phyloP scores from a whole-genome alignment of 2,329 filamentous ascomycete genomes.

The Elsinoe necatrix region DNA sequence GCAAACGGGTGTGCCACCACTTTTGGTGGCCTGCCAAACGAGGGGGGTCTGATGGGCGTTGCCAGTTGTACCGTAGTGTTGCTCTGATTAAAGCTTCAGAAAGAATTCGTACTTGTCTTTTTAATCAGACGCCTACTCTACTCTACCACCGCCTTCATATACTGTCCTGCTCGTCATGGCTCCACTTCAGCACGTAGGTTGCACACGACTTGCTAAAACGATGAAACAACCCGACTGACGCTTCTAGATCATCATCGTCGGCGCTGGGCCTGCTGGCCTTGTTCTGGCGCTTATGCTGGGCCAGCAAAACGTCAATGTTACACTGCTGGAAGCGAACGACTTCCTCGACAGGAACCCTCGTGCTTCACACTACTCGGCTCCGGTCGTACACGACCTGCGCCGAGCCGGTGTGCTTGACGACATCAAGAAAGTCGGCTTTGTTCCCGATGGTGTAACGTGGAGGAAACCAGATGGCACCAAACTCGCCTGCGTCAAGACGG shows the following conservation, averaged over 20 bases:
- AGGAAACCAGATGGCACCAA: slow-evolving; percentile 18
- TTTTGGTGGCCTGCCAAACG: neutral
- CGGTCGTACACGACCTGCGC: slow-evolving; percentile 31
- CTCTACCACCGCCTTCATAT: neutral
- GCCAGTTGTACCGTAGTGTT: neutral
- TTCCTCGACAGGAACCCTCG: slow-evolving; percentile 52
- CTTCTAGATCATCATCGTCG: slow-evolving; percentile 19
- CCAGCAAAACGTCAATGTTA: slow-evolving; percentile 44
- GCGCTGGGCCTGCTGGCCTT: slow-evolving; percentile 31
- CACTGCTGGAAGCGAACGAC: slow-evolving; percentile 47
- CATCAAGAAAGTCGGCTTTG: slow-evolving; percentile 20
- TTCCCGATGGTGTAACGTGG: slow-evolving; percentile 20
- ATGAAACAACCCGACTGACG: neutral
- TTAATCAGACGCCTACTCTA: neutral
- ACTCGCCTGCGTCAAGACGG: slow-evolving; percentile 17
- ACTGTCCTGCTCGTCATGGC: neutral
- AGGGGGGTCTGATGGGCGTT: slow-evolving; percentile 1
- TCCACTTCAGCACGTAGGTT: slow-evolving; percentile 3
- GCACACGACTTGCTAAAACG: neutral
- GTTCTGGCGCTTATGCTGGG: slow-evolving; percentile 40
- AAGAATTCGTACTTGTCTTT: neutral
- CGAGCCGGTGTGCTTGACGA: slow-evolving; percentile 30
- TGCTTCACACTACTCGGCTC: slow-evolving; percentile 41
- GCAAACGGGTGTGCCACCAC: neutral
- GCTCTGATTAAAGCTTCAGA: neutral